These are phyloP conservation scores for Yamadazyma endophytica DNA, from an alignment of 805 yeast genomes.

Conservation along the genomic window DNA sequence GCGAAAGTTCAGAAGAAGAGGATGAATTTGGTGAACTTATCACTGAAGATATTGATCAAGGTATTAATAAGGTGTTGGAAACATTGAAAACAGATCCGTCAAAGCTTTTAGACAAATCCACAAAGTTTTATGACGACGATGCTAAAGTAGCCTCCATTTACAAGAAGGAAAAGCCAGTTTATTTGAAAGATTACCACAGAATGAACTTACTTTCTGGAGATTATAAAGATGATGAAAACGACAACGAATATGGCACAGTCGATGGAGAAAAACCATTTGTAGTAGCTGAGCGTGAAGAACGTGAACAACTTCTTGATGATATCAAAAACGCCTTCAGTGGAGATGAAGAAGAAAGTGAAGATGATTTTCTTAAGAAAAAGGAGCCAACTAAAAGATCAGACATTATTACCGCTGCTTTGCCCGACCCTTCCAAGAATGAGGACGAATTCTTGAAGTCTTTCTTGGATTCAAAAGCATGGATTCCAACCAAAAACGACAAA, in stretches of 20 bases:
- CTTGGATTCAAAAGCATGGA: conserved; percentile 81
- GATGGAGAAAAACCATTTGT: conserved; percentile 66
- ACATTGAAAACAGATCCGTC: conserved; percentile 70
- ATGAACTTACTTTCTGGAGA: conserved; percentile 71
- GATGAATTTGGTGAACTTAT: conserved; percentile 88
- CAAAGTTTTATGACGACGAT: conserved; percentile 69
- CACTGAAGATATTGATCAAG: conserved; percentile 80
- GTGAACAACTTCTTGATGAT: conserved; percentile 67
- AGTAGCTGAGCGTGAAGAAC: conserved; percentile 71
- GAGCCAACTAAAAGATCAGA: conserved; percentile 21
- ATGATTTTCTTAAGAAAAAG: conserved; percentile 59
- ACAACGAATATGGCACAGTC: conserved; percentile 39
- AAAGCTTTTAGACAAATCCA: conserved; percentile 60
- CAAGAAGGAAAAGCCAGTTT: conserved; percentile 58
- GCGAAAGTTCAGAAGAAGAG: conserved; percentile 63
- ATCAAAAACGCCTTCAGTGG: conserved; percentile 62
- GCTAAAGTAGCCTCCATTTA: conserved; percentile 23
- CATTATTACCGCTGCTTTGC: conserved; percentile 41
- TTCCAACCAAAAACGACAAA: conserved; percentile 66
- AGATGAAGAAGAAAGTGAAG: conserved; percentile 41
- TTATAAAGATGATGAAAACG: conserved; percentile 50
- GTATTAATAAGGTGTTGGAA: conserved; percentile 65
- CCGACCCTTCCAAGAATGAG: conserved; percentile 55
- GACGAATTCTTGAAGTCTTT: conserved; percentile 72
- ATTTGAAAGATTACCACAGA: conserved; percentile 90